Percentiles rank a stretch among this genome's conserved stretches.
Conservation (phyloP, 257 asterid genomes). For the Craterostigma plantagineum region DNA sequence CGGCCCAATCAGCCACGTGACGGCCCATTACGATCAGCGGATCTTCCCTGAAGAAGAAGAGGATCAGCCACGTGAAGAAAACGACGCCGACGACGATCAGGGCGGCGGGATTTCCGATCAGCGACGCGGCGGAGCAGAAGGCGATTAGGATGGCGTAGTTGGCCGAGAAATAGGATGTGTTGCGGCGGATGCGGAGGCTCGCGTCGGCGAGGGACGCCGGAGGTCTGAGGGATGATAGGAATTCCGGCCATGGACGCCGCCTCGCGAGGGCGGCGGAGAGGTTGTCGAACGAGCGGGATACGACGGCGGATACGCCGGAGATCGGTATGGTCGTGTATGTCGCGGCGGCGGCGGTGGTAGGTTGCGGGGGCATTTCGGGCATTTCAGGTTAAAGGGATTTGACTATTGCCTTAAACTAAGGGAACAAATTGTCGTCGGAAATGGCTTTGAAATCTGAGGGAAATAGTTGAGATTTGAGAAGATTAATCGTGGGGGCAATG, state of each 20-base stretch:
- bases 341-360: conserved; percentile 18
- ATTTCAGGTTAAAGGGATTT: neutral
- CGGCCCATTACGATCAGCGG: conserved; percentile 45
- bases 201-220: conserved; percentile 48
- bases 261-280: conserved; percentile 39
- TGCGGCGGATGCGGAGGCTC: conserved; percentile 29
- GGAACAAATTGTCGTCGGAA: no score
- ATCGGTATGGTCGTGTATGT: conserved; percentile 68
- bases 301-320: conserved; percentile 27
- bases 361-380: conserved; percentile 27
- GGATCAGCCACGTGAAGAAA: conserved; percentile 41
- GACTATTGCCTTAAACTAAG: no score
- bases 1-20: conserved; percentile 32
- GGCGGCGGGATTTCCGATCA: conserved; percentile 34
- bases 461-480: no score
- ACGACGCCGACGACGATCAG: conserved; percentile 22
- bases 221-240: conserved; percentile 29
- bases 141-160: conserved; percentile 39
- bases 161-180: conserved; percentile 35
- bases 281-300: conserved; percentile 50
- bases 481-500: no score
- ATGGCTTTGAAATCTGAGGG: no score
- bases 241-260: conserved; percentile 65
- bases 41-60: conserved; percentile 56
- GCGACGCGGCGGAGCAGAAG: conserved; percentile 34